These are phyloP conservation scores for Hygrophorus pudorinus DNA, from an alignment of 768 basidiomycete genomes.

Conservation along the genomic window DNA sequence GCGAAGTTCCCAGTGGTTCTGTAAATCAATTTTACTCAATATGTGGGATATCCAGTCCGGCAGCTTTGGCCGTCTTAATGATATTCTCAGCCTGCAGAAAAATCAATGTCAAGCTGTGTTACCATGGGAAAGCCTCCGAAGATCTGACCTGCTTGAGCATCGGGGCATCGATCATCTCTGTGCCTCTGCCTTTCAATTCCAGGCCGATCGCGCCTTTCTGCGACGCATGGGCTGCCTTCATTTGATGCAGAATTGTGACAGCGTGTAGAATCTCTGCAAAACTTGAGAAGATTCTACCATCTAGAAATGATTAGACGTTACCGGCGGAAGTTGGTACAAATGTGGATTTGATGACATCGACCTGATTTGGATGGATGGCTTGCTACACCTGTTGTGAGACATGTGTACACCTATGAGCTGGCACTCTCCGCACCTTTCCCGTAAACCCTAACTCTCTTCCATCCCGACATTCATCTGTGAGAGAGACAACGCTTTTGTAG, in stretches of 20 bases:
- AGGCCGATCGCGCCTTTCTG: slow-evolving; percentile 65
- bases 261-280: slow-evolving; percentile 69
- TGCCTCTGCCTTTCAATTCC: slow-evolving; percentile 24
- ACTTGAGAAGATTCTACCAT: not conserved
- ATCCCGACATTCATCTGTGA: slow-evolving; percentile 70
- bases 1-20: no score
- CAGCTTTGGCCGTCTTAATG: slow-evolving; percentile 3
- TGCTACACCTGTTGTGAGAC: slow-evolving; percentile 26
- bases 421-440: slow-evolving; percentile 47
- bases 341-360: slow-evolving; percentile 63
- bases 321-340: slow-evolving; percentile 72
- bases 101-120: not conserved
- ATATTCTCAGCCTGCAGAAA: slow-evolving; percentile 6
- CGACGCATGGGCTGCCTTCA: slow-evolving; percentile 46
- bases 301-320: slow-evolving; percentile 15
- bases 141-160: slow-evolving; percentile 70
- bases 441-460: slow-evolving; percentile 78
- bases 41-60: slow-evolving; percentile 6
- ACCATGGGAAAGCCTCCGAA: not conserved
- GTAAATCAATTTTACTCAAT: not conserved
- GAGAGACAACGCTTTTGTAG: slow-evolving; percentile 60
- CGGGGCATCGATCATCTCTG: slow-evolving; percentile 86
- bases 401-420: no score
- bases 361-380: slow-evolving; percentile 88
- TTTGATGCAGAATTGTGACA: slow-evolving; percentile 55